Evolutionary conservation across 768 basidiomycete genomes (phyloP), one percentile per base, ranked within the genome.

Genomic region (Tremella mesenterica): DNA sequence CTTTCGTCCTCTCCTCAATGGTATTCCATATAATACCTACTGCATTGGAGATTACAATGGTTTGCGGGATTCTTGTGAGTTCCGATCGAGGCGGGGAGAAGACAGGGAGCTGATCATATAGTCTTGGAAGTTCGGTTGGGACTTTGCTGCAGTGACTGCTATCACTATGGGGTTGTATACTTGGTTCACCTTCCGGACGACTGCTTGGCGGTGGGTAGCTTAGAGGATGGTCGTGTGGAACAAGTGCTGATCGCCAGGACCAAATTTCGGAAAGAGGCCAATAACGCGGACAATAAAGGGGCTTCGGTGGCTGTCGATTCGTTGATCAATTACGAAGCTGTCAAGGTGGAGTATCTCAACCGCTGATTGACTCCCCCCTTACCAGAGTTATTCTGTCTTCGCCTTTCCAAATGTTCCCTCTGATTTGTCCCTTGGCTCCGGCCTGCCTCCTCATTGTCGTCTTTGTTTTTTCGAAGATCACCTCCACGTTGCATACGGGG

Each of bases 121-220:
- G 91, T 92, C 89, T 1, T 97, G 88, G 66, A 93, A 96, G 69
- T 99, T 95, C 65, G 95, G 95, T 8, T 90, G 86, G 85, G 85
- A 95, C 70, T 99, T 92, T 73, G 93, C 95, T 3, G 88, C 86
- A 1, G 83, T 97, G 41, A 96, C 92, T 0, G 79, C 82, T 1
- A 73, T 80, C 1, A 88, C 93, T 0, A 82, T 99, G 79, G 85
- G 79, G 2, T 81, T 85, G 3, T 99, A 99, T 70, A 87, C 90
- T 0, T 96, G 91, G 91, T 99, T 93, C 70, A 99, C 95, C 1
- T 83, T 99, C 29, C 81, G 83, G 44, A 97, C 95, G 1, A 99
- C 95, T 1, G 83, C 91, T 0, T 97, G 95, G 95, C 79, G 92
- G 90, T 90, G 47, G 63, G 76, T n/a, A 63, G 2, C 29, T 16